A percentile compares a stretch with the other conserved stretches of the same genome.
Conservation (phyloP, 805 yeast species). For the Candida fluviatilis region DNA sequence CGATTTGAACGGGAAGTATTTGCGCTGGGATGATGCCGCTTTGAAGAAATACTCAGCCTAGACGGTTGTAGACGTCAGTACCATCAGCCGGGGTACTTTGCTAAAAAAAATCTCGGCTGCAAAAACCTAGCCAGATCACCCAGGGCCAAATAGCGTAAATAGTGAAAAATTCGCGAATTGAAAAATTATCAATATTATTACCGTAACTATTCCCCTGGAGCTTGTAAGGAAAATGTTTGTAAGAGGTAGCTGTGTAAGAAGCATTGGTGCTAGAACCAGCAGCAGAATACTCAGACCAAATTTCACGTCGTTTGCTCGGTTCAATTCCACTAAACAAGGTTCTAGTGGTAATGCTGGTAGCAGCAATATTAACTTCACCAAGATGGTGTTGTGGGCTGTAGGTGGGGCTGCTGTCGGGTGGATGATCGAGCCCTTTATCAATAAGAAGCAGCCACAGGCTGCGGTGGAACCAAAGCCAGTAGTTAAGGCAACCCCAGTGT, state of each 20-base stretch:
- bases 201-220: too few relatives aligned
- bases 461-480: constrained; percentile 37
- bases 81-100: too few relatives aligned
- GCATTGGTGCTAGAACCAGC: not conserved
- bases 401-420: constrained; percentile 50
- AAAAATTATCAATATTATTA: too few relatives aligned
- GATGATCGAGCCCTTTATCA: constrained; percentile 40
- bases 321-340: constrained; percentile 1
- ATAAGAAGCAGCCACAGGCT: constrained; percentile 40
- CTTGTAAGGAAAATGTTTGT: not conserved
- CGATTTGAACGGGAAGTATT: constrained; percentile 61
- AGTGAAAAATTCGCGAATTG: not conserved
- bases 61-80: not conserved
- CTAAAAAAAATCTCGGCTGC: too few relatives aligned
- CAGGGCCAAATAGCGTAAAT: not conserved
- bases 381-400: constrained; percentile 22
- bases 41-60: constrained; percentile 8
- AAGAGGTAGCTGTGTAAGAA: not conserved
- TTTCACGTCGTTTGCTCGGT: not conserved
- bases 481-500: constrained; percentile 32
- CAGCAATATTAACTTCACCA: too few relatives aligned
- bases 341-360: not conserved
- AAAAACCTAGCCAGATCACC: too few relatives aligned
- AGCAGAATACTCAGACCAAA: not conserved
- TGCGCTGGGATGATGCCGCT: constrained; percentile 53